Evolutionary conservation across 1,284 basidiomycete species (phyloP).

Genomic region (Takashimella tepidaria): DNA sequence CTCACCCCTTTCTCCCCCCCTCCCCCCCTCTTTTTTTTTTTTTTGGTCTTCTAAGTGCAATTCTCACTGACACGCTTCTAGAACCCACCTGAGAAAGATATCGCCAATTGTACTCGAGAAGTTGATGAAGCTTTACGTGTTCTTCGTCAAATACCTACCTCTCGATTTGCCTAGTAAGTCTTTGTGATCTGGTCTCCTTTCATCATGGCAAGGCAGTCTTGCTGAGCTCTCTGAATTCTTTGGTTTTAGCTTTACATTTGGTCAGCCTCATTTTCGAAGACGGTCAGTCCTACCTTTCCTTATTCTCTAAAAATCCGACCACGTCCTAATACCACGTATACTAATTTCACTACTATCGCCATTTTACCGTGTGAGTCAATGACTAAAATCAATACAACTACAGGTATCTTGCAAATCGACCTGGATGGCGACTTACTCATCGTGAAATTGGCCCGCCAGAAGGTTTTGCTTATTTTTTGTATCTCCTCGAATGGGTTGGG

Average conservation of each 20-base stretch:
- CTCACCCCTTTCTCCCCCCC: not conserved
- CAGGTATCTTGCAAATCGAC: slow-evolving; percentile 31
- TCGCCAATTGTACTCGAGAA: slow-evolving; percentile 72
- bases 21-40: not conserved
- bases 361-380: not conserved
- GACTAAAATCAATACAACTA: not conserved
- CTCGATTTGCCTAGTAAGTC: slow-evolving; percentile 66
- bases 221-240: too few species aligned
- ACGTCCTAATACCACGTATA: too few species aligned
- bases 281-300: slow-evolving; percentile 53
- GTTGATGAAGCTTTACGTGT: slow-evolving; percentile 74
- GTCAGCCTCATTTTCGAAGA: slow-evolving; percentile 83
- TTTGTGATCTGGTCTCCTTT: too few species aligned
- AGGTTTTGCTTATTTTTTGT: slow-evolving; percentile 80
- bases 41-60: not conserved
- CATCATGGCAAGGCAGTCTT: too few species aligned
- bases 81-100: slow-evolving; percentile 73
- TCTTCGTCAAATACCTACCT: slow-evolving; percentile 54
- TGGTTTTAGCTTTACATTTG: slow-evolving; percentile 69
- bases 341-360: slow-evolving; percentile 49
- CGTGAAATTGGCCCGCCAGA: slow-evolving; percentile 53
- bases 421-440: slow-evolving; percentile 32
- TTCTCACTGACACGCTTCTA: slow-evolving; percentile 34
- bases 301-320: too few species aligned
- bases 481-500: slow-evolving; percentile 49